These are phyloP conservation scores for Macroventuria anomochaeta DNA, from an alignment of 2,329 filamentous ascomycete genomes.

Conservation along the genomic window DNA sequence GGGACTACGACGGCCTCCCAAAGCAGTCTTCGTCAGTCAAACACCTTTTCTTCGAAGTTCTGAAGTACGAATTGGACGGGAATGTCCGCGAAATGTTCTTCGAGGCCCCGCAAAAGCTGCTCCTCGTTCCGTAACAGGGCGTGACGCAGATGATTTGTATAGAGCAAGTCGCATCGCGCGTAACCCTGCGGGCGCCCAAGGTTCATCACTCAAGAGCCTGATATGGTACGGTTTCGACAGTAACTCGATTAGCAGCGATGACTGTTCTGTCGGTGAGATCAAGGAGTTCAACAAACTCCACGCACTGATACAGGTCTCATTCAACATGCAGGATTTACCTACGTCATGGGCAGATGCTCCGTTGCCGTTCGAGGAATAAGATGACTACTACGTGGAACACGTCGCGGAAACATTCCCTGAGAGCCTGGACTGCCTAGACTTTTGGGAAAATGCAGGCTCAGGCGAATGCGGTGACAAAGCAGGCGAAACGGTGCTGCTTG, in stretches of 20 bases:
- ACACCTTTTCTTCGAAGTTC: constrained; percentile 2
- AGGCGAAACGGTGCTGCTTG: neutral
- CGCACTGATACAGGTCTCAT: neutral
- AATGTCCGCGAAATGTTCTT: neutral
- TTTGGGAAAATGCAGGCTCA: neutral
- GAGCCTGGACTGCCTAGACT: neutral
- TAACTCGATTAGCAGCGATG: neutral
- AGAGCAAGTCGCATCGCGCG: neutral
- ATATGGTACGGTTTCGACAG: constrained; percentile 4
- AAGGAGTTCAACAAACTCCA: neutral
- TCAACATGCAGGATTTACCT: neutral
- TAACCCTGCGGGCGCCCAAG: neutral
- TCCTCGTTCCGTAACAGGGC: neutral
- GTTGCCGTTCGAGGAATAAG: neutral
- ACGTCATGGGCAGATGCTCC: neutral
- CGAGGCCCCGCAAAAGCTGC: neutral
- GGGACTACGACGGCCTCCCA: neutral
- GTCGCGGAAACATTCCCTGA: neutral
- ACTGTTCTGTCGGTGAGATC: neutral
- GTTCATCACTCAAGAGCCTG: neutral
- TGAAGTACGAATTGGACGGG: neutral
- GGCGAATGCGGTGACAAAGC: neutral
- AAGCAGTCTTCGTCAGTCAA: neutral
- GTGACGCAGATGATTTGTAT: neutral
- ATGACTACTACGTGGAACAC: neutral